Evolutionary conservation across 345 rosid species (phyloP).

Genomic region (Arabidopsis suecica): DNA sequence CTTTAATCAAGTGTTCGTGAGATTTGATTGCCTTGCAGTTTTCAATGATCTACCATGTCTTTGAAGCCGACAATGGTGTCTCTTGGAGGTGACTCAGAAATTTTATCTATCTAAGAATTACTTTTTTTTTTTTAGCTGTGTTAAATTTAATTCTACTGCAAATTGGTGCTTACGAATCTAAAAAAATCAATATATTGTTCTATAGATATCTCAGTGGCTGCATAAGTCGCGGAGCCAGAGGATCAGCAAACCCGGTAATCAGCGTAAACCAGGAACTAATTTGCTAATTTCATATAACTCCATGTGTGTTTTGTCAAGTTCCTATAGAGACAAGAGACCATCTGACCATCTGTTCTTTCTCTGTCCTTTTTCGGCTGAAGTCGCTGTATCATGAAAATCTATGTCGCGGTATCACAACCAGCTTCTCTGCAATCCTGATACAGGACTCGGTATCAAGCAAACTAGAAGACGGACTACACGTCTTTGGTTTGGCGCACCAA

Average conservation of each 20-base stretch:
- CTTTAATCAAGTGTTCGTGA: background rate
- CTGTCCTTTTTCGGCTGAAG: too few species aligned
- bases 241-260: background rate
- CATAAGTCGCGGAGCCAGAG: background rate
- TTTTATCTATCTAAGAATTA: background rate
- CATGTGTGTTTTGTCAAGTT: too few species aligned
- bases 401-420: too few species aligned
- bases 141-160: background rate
- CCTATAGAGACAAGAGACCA: too few species aligned
- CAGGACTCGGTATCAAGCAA: too few species aligned
- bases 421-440: too few species aligned
- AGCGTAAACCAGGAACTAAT: background rate
- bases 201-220: background rate
- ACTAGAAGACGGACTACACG: too few species aligned
- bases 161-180: background rate
- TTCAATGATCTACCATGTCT: background rate
- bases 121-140: background rate
- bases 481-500: too few species aligned
- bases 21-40: slow-evolving; percentile 4
- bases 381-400: too few species aligned
- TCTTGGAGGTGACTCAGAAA: background rate
- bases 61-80: background rate
- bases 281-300: background rate
- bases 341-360: too few species aligned
- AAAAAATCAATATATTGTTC: background rate